Base-by-base conservation (phyloP, 371 early-diverging fungal genomes). In the Mucor circinelloides region DNA sequence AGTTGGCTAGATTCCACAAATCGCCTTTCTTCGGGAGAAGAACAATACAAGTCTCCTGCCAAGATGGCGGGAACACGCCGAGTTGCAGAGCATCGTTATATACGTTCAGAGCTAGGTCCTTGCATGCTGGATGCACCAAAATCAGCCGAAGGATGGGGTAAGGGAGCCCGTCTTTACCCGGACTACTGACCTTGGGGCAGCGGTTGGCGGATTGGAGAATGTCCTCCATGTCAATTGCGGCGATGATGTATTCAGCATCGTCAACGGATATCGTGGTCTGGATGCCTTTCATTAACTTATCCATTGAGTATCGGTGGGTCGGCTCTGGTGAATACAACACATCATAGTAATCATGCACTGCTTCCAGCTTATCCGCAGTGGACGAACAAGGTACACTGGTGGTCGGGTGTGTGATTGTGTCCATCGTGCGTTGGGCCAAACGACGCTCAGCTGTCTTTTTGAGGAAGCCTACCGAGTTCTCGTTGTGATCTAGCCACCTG, bases 131-230 rank as follows among this genome's bases (percentile, higher is more conserved):
- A 32, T 31, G 42, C 0, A 62, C n/a, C 6, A 69, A 15, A 3
- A 73, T 44, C 0, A 52, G 6, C 0, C 21, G 46, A 31, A 70
- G 65, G 23, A 73, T 38, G 36, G 71, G 71, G 31, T 72, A 78
- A 21, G 78, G 73, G 2, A 78, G 30, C 0, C 73, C 75, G 34
- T 78, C 73, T 2, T 17, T 10, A 2, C 78, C 74, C 17, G 78
- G 73, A 5, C 72, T 65, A n/a, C 66, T 54, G 7, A 31, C 27
- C 8, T 23, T 44, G 1, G 68, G 67, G 21, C 60, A 60, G 0
- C 68, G 56, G 8, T 36, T 27, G 17, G 44, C 50, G 42, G 58
- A 57, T 13, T 56, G n/a, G 15, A 42, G 42, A 3, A 65, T 12
- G 3, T 57, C 48, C 21, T 57, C 58, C 17, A 17, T 46, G 13